These are phyloP conservation scores for Nakazawaea holstii DNA, from an alignment of 805 yeast species.

Conservation along the genomic window DNA sequence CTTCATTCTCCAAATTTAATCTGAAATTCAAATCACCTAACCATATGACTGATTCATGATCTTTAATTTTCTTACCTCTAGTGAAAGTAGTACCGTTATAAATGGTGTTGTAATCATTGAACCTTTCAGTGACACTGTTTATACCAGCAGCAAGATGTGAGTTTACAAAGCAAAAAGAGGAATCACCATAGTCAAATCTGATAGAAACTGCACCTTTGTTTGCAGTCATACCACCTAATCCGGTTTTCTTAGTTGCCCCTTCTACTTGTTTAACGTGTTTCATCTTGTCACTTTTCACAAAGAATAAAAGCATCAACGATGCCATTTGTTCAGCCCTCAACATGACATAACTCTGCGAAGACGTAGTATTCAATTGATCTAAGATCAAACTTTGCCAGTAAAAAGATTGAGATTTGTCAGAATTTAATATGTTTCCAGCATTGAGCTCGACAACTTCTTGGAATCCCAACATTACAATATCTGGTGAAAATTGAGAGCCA, in stretches of 20 bases:
- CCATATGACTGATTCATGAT: slow-evolving; percentile 84
- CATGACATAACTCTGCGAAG: slow-evolving; percentile 44
- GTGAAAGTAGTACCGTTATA: slow-evolving; percentile 62
- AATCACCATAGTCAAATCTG: slow-evolving; percentile 44
- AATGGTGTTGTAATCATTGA: slow-evolving; percentile 78
- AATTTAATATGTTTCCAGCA: slow-evolving; percentile 83
- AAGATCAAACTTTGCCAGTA: slow-evolving; percentile 75
- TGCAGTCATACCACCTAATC: slow-evolving; percentile 85
- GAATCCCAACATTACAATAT: slow-evolving; percentile 81
- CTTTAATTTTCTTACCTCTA: slow-evolving; percentile 53
- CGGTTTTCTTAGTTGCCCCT: slow-evolving; percentile 81
- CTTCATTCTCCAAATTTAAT: slow-evolving; percentile 64
- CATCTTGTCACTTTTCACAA: slow-evolving; percentile 46
- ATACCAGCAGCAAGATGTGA: slow-evolving; percentile 95
- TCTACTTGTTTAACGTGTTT: slow-evolving; percentile 68
- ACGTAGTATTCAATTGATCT: slow-evolving; percentile 46
- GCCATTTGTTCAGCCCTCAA: slow-evolving; percentile 74
- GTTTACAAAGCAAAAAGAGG: slow-evolving; percentile 70
- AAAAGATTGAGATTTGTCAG: slow-evolving; percentile 71
- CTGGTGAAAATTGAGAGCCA: slow-evolving; percentile 50
- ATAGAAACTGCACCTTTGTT: slow-evolving; percentile 57
- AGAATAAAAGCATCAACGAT: slow-evolving; percentile 58
- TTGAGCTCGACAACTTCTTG: slow-evolving; percentile 93
- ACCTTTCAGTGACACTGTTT: slow-evolving; percentile 75
- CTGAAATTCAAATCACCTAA: slow-evolving; percentile 93